These are phyloP conservation scores for Candida pini DNA, from an alignment of 805 yeast genomes.

Conservation along the genomic window DNA sequence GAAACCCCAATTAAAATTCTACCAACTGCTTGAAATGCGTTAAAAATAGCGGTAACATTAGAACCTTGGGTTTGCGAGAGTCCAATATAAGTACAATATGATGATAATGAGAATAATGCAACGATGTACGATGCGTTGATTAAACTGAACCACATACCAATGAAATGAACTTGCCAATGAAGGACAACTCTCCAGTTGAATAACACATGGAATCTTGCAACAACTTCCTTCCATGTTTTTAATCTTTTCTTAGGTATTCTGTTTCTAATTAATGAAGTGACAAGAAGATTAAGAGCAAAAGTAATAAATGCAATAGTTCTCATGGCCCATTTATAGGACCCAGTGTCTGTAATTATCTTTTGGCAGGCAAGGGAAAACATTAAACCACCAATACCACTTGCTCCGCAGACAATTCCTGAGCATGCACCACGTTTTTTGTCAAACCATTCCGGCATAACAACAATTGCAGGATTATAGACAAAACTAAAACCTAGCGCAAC, in stretches of 20 bases:
- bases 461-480: conserved; percentile 41
- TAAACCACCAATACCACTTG: conserved; percentile 39
- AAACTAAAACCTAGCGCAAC: conserved; percentile 45
- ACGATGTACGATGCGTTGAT: conserved; percentile 34
- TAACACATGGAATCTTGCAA: conserved; percentile 1
- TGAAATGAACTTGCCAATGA: conserved; percentile 1
- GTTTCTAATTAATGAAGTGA: conserved; percentile 38
- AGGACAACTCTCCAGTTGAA: conserved; percentile 5
- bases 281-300: conserved; percentile 34
- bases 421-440: conserved; percentile 37
- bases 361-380: conserved; percentile 28
- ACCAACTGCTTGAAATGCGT: conserved; percentile 39
- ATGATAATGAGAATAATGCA: conserved; percentile 37
- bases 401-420: conserved; percentile 30
- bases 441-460: conserved; percentile 51
- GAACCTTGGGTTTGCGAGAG: conserved; percentile 36
- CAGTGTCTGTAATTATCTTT: conserved; percentile 26
- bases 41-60: conserved; percentile 35
- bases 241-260: conserved; percentile 21
- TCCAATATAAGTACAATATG: conserved; percentile 43
- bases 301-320: conserved; percentile 33
- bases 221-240: conserved; percentile 1
- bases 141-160: conserved; percentile 21
- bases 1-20: conserved; percentile 40
- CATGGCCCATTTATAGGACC: conserved; percentile 41